These are phyloP conservation scores for Cryptococcus depauperatus DNA, from an alignment of 1,284 basidiomycete species.

Conservation along the genomic window DNA sequence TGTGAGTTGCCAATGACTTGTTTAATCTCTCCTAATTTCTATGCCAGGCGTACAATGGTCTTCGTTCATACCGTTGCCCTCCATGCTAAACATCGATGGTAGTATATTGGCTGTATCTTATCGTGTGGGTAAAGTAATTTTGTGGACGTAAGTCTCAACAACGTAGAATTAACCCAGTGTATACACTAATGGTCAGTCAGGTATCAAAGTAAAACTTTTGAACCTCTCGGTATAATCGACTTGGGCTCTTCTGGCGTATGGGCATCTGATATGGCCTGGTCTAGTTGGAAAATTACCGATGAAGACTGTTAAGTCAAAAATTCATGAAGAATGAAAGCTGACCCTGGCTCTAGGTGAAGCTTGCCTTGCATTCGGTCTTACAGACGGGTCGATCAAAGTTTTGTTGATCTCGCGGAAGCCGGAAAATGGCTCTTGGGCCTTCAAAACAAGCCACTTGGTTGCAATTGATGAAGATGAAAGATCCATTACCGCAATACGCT, in stretches of 20 bases:
- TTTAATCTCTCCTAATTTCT: not conserved
- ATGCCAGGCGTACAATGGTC: constrained; percentile 33
- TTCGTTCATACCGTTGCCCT: constrained; percentile 5
- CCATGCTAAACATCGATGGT: constrained; percentile 22
- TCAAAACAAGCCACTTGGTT: no score
- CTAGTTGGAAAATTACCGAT: constrained; percentile 18
- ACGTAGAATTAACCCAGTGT: no score
- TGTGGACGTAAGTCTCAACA: constrained; percentile 26
- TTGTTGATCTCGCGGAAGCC: constrained; percentile 2
- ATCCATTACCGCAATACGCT: constrained; percentile 22
- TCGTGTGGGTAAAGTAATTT: constrained; percentile 23
- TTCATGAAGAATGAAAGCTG: constrained; percentile 4
- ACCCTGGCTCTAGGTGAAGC: constrained; percentile 12
- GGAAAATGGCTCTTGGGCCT: no score
- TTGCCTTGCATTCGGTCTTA: constrained; percentile 20
- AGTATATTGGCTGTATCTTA: constrained; percentile 33
- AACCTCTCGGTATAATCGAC: no score
- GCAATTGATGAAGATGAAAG: not conserved
- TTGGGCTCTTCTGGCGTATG: no score
- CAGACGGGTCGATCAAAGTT: constrained; percentile 22
- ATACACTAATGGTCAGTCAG: no score
- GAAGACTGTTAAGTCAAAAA: constrained; percentile 16
- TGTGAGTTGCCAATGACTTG: constrained; percentile 22
- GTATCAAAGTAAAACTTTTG: no score
- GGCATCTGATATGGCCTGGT: constrained; percentile 25